A percentile compares a stretch with the other conserved stretches of the same genome.
These are phyloP conservation scores for Neodidymelliopsis sp. DNA, from an alignment of 2,329 filamentous ascomycete genomes.

Conservation along the genomic window DNA sequence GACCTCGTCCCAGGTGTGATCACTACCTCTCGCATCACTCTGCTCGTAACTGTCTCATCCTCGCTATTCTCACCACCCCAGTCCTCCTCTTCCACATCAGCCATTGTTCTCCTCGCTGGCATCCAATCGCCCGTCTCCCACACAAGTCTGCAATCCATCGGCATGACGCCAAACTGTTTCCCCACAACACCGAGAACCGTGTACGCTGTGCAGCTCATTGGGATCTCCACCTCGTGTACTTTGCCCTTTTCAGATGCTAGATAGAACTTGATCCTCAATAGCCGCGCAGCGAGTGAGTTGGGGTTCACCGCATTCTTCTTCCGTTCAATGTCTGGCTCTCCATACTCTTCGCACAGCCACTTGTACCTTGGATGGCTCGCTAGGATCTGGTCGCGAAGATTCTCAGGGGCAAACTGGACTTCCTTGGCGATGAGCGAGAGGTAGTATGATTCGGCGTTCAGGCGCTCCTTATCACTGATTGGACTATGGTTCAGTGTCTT, in stretches of 20 bases:
- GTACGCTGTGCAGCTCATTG: slow-evolving; percentile 81
- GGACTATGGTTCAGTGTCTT: slow-evolving; percentile 73
- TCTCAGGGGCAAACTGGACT: slow-evolving; percentile 66
- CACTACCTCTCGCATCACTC: slow-evolving; percentile 80
- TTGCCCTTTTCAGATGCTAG: slow-evolving; percentile 21
- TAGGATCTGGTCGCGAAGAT: slow-evolving; percentile 63
- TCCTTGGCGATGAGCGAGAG: slow-evolving; percentile 82
- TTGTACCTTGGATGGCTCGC: slow-evolving; percentile 73
- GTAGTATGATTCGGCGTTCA: slow-evolving; percentile 93
- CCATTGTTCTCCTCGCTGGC: slow-evolving; percentile 69
- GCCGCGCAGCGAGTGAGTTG: slow-evolving; percentile 79
- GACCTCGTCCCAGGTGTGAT: slow-evolving; percentile 80
- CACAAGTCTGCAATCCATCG: slow-evolving; percentile 71
- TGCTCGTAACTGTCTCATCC: slow-evolving; percentile 68
- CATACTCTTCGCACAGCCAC: slow-evolving; percentile 78
- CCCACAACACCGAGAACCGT: slow-evolving; percentile 80
- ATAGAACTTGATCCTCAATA: slow-evolving; percentile 69
- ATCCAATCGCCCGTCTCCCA: slow-evolving; percentile 96
- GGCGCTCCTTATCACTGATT: slow-evolving; percentile 76
- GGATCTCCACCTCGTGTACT: slow-evolving; percentile 62
- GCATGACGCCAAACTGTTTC: slow-evolving; percentile 70
- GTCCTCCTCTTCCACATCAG: slow-evolving; percentile 62
- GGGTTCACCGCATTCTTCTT: slow-evolving; percentile 64
- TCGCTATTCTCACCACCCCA: slow-evolving; percentile 54
- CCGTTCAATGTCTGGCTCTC: slow-evolving; percentile 70